Evolutionary conservation across 768 basidiomycete genomes (phyloP).

Genomic region (Candolleomyces eurysporus): DNA sequence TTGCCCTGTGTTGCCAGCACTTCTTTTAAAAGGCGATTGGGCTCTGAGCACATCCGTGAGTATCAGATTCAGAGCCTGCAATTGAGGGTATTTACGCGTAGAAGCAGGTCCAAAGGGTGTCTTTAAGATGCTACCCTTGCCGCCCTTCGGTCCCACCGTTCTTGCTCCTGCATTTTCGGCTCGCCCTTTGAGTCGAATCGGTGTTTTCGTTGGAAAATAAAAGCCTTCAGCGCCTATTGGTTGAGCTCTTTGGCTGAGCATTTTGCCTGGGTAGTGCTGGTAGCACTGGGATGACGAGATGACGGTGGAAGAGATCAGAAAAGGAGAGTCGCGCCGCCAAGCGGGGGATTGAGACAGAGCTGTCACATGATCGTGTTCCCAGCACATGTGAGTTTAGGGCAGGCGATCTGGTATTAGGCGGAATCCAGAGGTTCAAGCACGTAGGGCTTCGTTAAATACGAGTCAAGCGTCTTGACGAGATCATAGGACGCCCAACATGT

Average conservation of each 20-base stretch:
- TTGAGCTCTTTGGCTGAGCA: conserved; percentile 39
- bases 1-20: conserved; percentile 11
- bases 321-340: not conserved
- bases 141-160: conserved; percentile 45
- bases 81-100: conserved; percentile 24
- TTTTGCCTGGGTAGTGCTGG: conserved; percentile 7
- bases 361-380: too few species aligned
- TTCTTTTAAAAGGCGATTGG: conserved; percentile 20
- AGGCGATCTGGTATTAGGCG: too few species aligned
- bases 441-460: too few species aligned
- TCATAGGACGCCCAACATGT: too few species aligned
- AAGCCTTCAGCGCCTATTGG: conserved; percentile 28
- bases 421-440: too few species aligned
- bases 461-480: too few species aligned
- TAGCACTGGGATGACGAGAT: not conserved
- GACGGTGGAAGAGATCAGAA: not conserved
- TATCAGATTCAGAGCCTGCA: not conserved
- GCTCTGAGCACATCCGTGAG: conserved; percentile 10
- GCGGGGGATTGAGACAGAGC: not conserved
- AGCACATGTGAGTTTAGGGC: too few species aligned
- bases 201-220: conserved; percentile 47
- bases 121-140: conserved; percentile 22
- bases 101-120: conserved; percentile 36
- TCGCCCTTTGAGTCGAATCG: conserved; percentile 39
- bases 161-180: conserved; percentile 52